A percentile compares a stretch with the other conserved stretches of the same genome.
phyloP scores from a whole-genome alignment of 2,329 filamentous ascomycete genomes.

The Aspergillus tamarii region DNA sequence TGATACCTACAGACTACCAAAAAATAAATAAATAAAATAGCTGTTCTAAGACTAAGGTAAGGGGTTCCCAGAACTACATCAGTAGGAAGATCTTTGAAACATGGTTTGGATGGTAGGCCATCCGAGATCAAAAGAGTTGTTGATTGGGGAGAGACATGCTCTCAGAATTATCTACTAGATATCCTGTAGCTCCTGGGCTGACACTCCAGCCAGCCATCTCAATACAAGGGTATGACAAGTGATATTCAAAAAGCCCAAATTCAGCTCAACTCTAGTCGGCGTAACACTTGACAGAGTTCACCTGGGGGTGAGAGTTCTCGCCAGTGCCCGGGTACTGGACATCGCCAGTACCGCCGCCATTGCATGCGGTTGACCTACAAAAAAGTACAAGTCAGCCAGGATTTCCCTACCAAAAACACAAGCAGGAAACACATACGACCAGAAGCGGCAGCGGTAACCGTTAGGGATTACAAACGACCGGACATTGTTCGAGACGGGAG shows the following conservation, averaged over 20 bases:
- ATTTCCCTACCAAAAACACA: neutral
- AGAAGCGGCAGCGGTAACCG: neutral
- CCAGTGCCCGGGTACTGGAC: neutral
- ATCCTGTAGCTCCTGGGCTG: neutral
- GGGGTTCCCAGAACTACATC: neutral
- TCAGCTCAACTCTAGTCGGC: neutral
- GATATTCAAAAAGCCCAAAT: neutral
- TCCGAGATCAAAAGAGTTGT: neutral
- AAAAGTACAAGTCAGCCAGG: neutral
- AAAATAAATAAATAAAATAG: too few species aligned
- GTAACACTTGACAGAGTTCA: neutral
- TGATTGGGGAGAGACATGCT: neutral
- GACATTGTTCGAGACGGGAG: neutral
- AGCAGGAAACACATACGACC: neutral
- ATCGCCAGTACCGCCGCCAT: neutral
- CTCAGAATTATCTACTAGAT: neutral
- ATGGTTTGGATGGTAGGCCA: neutral
- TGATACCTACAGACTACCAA: too few species aligned
- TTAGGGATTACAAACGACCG: neutral
- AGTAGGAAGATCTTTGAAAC: neutral
- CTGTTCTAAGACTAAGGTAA: too few species aligned
- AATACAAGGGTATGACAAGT: neutral
- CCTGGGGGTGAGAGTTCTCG: neutral
- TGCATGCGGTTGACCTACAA: neutral
- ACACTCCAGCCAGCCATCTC: neutral